These are phyloP conservation scores for Mariannaea elegans DNA, from an alignment of 2,329 filamentous ascomycete species.

Conservation along the genomic window DNA sequence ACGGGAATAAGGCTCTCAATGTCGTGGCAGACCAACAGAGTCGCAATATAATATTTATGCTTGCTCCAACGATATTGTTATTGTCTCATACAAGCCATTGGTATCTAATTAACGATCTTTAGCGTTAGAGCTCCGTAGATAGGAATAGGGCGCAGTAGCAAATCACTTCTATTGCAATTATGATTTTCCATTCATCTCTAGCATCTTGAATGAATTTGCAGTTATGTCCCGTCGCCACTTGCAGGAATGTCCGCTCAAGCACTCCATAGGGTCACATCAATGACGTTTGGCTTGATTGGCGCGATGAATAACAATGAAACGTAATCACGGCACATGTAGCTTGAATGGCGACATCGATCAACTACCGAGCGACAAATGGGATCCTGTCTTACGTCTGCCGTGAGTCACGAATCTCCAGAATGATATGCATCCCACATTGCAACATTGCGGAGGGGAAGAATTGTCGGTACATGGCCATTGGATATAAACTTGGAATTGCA, in stretches of 20 bases:
- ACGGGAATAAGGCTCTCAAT: no score
- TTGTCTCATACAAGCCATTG: no score
- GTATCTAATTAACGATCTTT: no score
- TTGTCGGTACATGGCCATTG: background rate
- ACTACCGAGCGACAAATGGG: constrained; percentile 6
- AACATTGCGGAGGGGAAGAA: constrained; percentile 21
- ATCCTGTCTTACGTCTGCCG: constrained; percentile 7
- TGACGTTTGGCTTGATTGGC: background rate
- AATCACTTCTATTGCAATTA: constrained; percentile 1
- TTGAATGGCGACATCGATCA: constrained; percentile 25
- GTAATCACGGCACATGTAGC: constrained; percentile 12
- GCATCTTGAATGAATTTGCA: background rate
- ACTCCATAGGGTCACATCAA: no score
- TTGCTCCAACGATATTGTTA: no score
- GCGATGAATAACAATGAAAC: background rate
- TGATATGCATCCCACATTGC: constrained; percentile 19
- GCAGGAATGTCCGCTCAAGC: no score
- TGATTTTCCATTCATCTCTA: background rate
- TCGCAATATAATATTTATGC: no score
- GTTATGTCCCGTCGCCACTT: no score
- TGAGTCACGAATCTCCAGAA: background rate
- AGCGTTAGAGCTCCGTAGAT: no score
- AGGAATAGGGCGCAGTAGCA: no score
- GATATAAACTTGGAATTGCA: background rate
- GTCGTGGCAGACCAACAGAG: no score